These are phyloP conservation scores for Arbutus unedo DNA, from an alignment of 148 eudicot species.

Conservation along the genomic window DNA sequence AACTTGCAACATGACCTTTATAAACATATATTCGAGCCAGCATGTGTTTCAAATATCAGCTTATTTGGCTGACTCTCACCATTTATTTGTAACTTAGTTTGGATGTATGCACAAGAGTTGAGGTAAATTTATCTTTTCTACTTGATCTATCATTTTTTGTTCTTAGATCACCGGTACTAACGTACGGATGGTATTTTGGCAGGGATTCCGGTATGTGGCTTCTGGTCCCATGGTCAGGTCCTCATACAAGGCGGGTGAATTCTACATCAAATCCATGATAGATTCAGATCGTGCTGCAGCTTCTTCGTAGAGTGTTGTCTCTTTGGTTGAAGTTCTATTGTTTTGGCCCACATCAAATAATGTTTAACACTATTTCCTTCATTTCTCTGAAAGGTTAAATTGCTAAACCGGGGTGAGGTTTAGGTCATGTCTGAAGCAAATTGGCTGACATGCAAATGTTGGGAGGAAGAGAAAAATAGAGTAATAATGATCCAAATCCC, in stretches of 20 bases:
- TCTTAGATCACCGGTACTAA: background rate
- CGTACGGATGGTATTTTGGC: conserved; percentile 20
- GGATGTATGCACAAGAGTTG: background rate
- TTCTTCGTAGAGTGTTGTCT: conserved; percentile 25
- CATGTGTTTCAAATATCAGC: background rate
- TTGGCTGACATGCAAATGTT: background rate
- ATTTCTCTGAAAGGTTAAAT: background rate
- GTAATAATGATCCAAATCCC: background rate
- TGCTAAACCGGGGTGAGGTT: background rate
- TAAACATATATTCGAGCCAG: background rate
- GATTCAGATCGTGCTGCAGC: conserved; percentile 78
- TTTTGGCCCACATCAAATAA: background rate
- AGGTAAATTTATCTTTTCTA: background rate
- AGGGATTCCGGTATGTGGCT: conserved; percentile 96
- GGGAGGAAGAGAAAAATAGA: background rate
- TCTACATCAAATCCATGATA: conserved; percentile 89
- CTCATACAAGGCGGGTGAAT: conserved; percentile 97
- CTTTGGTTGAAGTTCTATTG: background rate
- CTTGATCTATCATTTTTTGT: background rate
- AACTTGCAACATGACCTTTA: background rate
- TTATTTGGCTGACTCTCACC: background rate
- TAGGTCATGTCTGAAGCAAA: conserved; percentile 1
- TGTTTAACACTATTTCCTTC: background rate
- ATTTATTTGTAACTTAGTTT: background rate
- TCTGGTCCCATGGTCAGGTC: conserved; percentile 98